These are phyloP conservation scores for Amphirosellinia nigrospora DNA, from an alignment of 495 filamentous ascomycete species.

Conservation along the genomic window DNA sequence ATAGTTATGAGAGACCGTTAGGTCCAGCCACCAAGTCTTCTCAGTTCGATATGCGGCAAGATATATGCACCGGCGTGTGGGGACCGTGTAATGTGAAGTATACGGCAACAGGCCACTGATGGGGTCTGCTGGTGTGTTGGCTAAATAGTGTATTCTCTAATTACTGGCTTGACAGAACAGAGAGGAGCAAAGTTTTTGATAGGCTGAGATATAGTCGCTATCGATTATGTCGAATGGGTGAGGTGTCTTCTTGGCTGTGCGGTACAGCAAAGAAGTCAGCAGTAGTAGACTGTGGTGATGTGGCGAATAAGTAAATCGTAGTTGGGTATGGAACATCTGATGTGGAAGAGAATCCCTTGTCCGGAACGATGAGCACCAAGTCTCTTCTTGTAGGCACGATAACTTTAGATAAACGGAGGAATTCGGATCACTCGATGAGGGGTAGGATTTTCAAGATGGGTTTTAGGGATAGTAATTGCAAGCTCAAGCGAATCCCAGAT, in stretches of 20 bases:
- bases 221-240: slow-evolving; percentile 16
- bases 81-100: neutral
- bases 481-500: slow-evolving; percentile 13
- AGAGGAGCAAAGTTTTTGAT: neutral
- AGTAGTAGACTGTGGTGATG: slow-evolving; percentile 6
- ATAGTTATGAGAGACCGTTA: slow-evolving; percentile 35
- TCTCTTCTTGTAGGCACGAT: slow-evolving; percentile 27
- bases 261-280: slow-evolving; percentile 10
- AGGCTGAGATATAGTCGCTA: slow-evolving; percentile 8
- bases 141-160: neutral
- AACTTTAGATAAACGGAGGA: slow-evolving; percentile 21
- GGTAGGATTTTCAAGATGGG: slow-evolving; percentile 21
- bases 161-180: neutral
- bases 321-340: slow-evolving; percentile 13
- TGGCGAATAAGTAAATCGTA: slow-evolving; percentile 2
- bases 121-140: neutral
- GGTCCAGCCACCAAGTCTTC: slow-evolving; percentile 13
- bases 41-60: slow-evolving; percentile 16
- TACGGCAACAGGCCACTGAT: slow-evolving; percentile 6
- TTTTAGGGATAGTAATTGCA: slow-evolving; percentile 20
- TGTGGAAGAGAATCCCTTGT: slow-evolving; percentile 14
- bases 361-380: slow-evolving; percentile 12
- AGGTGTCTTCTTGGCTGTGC: slow-evolving; percentile 22
- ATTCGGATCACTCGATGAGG: slow-evolving; percentile 24
- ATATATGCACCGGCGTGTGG: slow-evolving; percentile 2